Evolutionary conservation across 306 rosid genomes (phyloP), one percentile per base, ranked within the genome.

Genomic region (Gastrolobium villosum): DNA sequence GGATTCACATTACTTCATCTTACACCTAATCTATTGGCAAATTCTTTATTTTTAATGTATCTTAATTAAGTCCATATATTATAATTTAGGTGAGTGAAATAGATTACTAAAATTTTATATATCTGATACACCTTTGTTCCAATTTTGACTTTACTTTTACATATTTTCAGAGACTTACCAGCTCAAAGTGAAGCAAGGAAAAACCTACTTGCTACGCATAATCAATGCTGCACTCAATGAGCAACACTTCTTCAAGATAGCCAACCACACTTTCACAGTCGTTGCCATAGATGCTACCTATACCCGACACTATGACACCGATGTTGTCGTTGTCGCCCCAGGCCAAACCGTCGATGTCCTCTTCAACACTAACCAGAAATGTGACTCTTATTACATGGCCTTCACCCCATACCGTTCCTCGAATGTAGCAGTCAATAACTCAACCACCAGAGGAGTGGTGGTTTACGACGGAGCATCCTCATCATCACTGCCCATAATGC

Each of bases 271-370:
- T 0, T 80, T 93, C 61, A 91, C 87, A 0, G 90, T 93, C 0
- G 92, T 91, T 5, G 88, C 92, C 3, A 14, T 93, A 2, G 97
- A 93, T 20, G 94, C 92, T 3, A 2, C 54, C 2, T 93, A 93
- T 85, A 89, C 92, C 0, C 7, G 44, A 2, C 92, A 73, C 2
- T 89, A 88, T 10, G 1, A 53, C 6, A 91, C 94, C 0, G 83
- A 93, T 0, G 79, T 91, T 0, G 20, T 93, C 0, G 86, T 89
- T 2, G 0, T 81, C 0, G 84, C 90, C 1, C 97, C 97, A 0
- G 94, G 97, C 35, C 94, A 91, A 49, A 93, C 97, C 39, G 72
- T 55, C 0, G 94, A 91, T 9, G 92, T 84, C 3, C 89, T 93
- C 28, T 2, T 91, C 9, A 74, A 2, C 1, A 62, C 92, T 1